These are phyloP conservation scores for Metschnikowia santaceciliae DNA, from an alignment of 805 yeast genomes.

Conservation along the genomic window DNA sequence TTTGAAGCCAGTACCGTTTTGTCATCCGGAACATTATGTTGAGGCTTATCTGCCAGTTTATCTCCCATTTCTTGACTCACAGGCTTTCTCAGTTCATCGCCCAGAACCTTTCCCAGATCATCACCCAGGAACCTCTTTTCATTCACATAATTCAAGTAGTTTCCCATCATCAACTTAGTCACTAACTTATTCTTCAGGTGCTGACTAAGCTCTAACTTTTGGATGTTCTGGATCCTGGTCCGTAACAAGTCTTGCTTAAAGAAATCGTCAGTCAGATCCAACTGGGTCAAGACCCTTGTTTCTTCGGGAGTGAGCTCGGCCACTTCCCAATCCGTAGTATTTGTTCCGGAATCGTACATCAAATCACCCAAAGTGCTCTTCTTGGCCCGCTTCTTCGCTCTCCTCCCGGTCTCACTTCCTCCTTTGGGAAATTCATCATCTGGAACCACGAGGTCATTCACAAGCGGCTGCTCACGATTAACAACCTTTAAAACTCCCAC, in stretches of 20 bases:
- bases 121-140: neutral
- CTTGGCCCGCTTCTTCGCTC: slow-evolving; percentile 8
- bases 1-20: neutral
- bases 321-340: slow-evolving; percentile 20
- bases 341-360: slow-evolving; percentile 12
- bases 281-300: slow-evolving; percentile 32
- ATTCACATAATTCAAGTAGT: slow-evolving; percentile 47
- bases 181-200: slow-evolving; percentile 47
- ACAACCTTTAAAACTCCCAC: slow-evolving; percentile 49
- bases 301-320: slow-evolving; percentile 36
- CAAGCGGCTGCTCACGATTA: slow-evolving; percentile 44
- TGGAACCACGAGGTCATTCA: slow-evolving; percentile 52
- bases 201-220: slow-evolving; percentile 37
- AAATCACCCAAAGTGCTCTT: slow-evolving; percentile 9
- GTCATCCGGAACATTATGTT: neutral
- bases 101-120: neutral
- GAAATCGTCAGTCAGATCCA: slow-evolving; percentile 35
- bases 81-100: neutral
- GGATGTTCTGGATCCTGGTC: slow-evolving; percentile 46
- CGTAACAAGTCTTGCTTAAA: slow-evolving; percentile 40
- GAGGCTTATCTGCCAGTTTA: too few species aligned
- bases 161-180: slow-evolving; percentile 66
- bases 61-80: neutral
- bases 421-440: slow-evolving; percentile 24
- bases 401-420: neutral